Evolutionary conservation across 2,329 filamentous ascomycete genomes (phyloP).

Genomic region (Claviceps sp.): DNA sequence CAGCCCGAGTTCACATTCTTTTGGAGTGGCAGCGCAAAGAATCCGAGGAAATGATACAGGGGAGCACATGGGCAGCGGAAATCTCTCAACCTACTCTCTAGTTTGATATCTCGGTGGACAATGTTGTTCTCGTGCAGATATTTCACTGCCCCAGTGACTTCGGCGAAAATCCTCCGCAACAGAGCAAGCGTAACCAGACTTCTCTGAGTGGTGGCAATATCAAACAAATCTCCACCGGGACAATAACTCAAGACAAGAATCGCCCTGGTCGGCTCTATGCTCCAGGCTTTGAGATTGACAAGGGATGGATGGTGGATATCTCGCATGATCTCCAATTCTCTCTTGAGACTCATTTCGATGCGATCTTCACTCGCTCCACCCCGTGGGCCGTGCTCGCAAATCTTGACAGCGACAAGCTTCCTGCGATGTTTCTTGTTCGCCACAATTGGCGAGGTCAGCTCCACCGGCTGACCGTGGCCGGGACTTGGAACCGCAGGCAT

Average conservation of each 20-base stretch:
- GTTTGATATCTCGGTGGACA: constrained; percentile 93
- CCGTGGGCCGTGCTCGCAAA: constrained; percentile 87
- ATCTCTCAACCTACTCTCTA: constrained; percentile 56
- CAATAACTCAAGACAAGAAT: constrained; percentile 84
- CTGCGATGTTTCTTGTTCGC: constrained; percentile 41
- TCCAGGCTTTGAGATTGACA: constrained; percentile 85
- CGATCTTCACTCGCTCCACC: constrained; percentile 88
- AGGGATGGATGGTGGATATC: constrained; percentile 78
- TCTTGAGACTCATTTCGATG: constrained; percentile 83
- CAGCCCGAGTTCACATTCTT: background rate
- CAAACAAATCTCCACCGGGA: constrained; percentile 87
- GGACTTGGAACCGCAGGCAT: constrained; percentile 29
- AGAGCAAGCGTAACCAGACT: constrained; percentile 54
- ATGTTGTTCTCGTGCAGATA: constrained; percentile 80
- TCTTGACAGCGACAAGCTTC: constrained; percentile 83
- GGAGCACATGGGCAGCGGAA: background rate
- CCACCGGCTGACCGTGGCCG: constrained; percentile 11
- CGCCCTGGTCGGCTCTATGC: constrained; percentile 67
- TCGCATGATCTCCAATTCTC: constrained; percentile 89
- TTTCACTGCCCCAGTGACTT: constrained; percentile 70
- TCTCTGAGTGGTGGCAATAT: constrained; percentile 65
- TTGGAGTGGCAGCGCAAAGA: background rate
- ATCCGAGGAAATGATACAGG: background rate
- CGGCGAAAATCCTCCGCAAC: constrained; percentile 76
- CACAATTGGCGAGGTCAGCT: constrained; percentile 19